Evolutionary conservation across 1,139 yeast species (phyloP), one percentile per base, ranked within the genome.

Genomic region (Yamadazyma triangularis): DNA sequence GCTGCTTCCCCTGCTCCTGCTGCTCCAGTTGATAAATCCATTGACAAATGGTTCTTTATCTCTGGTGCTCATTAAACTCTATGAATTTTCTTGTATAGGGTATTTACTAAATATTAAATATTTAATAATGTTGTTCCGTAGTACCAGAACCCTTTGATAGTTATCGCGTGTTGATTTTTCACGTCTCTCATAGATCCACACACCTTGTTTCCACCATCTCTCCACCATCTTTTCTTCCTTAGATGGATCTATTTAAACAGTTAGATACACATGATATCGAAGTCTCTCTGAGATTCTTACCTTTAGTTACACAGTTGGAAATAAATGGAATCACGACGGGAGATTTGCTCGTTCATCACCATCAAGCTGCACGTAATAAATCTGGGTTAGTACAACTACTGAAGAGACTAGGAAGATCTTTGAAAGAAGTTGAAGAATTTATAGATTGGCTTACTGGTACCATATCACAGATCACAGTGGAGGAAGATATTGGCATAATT

Each of bases 1-100:
- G 70, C 73, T 40, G 91, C 83, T 48, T 53, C 78, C 50, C 77
- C 83, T 42, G 64, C 69, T 47, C 73, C 88, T 41, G 89, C 93
- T 55, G 96, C 95, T 44, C 94, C 96, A 63, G 86, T 91, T 60
- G 98, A 91, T 72, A 79, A 86, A 65, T 87, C 96, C 35, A 70
- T 91, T 58, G 97, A 91, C 77, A 91, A 91, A 73, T 91, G 98
- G 98, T 91, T 91, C 77, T 91, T 79, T 78, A 91, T 91, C 61
- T 86, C 97, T 44, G 96, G 96, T 65, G 83, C 73, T 42, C 73
- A 68, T 47, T 68, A 62, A 52, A n/a, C n/a, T n/a, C n/a, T n/a
- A n/a, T n/a, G n/a, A n/a, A n/a, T n/a, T n/a, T n/a, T n/a, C n/a
- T n/a, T n/a, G n/a, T n/a, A n/a, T n/a, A n/a, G n/a, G n/a, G n/a